These are phyloP conservation scores for Grigorovia transvaalensis DNA, from an alignment of 805 yeast genomes.

Conservation along the genomic window DNA sequence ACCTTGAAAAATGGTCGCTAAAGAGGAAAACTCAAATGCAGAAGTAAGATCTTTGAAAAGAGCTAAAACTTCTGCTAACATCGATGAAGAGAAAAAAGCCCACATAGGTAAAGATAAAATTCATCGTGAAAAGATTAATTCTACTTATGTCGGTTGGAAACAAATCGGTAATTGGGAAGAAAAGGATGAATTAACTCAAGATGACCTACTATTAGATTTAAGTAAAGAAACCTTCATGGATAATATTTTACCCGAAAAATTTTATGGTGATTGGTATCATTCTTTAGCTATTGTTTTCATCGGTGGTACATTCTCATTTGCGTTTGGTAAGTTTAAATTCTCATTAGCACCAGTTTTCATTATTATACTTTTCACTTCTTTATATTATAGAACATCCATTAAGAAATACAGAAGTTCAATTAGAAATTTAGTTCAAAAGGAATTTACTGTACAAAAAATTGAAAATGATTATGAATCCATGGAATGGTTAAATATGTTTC, in stretches of 20 bases:
- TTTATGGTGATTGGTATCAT: constrained; percentile 96
- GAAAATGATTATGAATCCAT: constrained; percentile 87
- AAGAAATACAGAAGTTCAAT: constrained; percentile 65
- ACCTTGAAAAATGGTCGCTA: background rate
- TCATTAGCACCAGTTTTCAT: constrained; percentile 75
- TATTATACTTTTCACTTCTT: constrained; percentile 47
- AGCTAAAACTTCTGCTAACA: constrained; percentile 11
- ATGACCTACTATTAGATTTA: constrained; percentile 66
- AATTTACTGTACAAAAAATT: constrained; percentile 65
- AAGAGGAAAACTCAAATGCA: background rate
- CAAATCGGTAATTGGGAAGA: constrained; percentile 84
- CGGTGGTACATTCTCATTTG: constrained; percentile 66
- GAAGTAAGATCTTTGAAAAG: background rate
- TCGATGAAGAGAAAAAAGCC: constrained; percentile 15
- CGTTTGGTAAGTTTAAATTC: constrained; percentile 66
- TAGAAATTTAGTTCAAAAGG: constrained; percentile 78
- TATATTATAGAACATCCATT: constrained; percentile 74
- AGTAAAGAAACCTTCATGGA: constrained; percentile 67
- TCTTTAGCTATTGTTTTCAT: constrained; percentile 59
- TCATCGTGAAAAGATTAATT: constrained; percentile 26
- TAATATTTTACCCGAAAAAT: constrained; percentile 57
- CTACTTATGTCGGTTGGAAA: constrained; percentile 85
- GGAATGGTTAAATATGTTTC: constrained; percentile 88
- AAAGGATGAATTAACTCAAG: constrained; percentile 48
- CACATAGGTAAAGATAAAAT: constrained; percentile 11